Base-by-base conservation (phyloP, 345 rosid genomes). In the Anastatica hierochuntica region DNA sequence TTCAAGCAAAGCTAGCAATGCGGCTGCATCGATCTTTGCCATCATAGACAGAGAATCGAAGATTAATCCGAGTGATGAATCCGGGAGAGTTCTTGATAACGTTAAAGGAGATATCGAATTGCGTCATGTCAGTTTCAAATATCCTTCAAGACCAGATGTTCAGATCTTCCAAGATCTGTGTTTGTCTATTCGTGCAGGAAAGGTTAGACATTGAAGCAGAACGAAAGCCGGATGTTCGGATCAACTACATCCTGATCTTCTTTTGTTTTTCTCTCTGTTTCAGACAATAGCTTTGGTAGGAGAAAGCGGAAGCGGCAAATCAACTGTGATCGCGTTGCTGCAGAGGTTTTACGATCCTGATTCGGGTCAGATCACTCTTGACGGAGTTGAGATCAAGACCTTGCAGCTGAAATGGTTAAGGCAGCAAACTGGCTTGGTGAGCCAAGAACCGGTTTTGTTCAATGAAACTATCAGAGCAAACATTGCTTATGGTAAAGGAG, bases 241-340 rank as follows among this genome's bases (percentile, higher is more conserved):
- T 42, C 14, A 14, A 29, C 6, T 40, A 58, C 3, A n/a, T 10
- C 8, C n/a, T 10, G 46, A 2, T 62, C 23, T 20, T 18, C 1
- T 46, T 43, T n/a, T 40, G 18, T 6, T 11, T 36, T 29, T 29
- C 37, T 41, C 9, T 23, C 7, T 64, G 44, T 68, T 56, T 27
- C 79, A 88, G 95, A 79, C 86, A 17, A 76, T 85, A 40, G 95
- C 97, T 58, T 48, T 85, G 53, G 97, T 88, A 27, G 95, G 92
- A 64, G 97, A 85, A 59, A 88, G 95, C 27, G 95, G 97, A 10
- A 63, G 95, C 10, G 97, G 95, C 2, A 88, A 88, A 70, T 88
- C 95, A 1, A 82, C 95, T 0, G 89, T 81, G 30, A 73, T 82
- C 5, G 61, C 97, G 0, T 50, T 85, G 64, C 14, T 88, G 72